Percentiles rank a stretch among this genome's conserved stretches.
Conservation (phyloP, 257 asterid species). For the Scutellaria galericulata region DNA sequence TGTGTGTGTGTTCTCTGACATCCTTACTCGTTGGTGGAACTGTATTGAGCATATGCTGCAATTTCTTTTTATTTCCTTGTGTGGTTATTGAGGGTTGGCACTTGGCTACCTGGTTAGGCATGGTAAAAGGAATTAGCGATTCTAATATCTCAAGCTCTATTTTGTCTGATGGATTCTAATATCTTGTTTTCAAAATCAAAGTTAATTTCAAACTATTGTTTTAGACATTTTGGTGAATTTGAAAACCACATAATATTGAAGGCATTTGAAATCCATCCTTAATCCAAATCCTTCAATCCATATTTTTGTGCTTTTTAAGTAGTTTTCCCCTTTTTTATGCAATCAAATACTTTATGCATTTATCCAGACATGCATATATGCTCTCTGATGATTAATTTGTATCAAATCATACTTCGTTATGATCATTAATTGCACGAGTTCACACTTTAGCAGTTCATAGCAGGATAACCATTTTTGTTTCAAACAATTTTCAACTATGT, state of each 20-base stretch:
- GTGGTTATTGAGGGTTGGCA: constrained; percentile 7
- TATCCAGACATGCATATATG: neutral
- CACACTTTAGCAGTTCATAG: neutral
- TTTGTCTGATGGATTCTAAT: neutral
- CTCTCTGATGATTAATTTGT: neutral
- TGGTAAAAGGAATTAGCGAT: neutral
- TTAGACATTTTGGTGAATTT: neutral
- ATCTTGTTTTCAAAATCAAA: no score
- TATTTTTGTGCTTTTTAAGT: neutral
- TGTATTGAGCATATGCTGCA: neutral
- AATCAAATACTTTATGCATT: neutral
- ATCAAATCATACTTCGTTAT: neutral
- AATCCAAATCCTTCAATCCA: neutral
- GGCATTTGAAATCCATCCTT: neutral
- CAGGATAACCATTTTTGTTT: neutral
- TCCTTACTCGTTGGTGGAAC: no score
- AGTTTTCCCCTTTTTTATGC: neutral
- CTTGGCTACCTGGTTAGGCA: neutral
- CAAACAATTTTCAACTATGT: neutral
- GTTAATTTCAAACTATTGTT: neutral
- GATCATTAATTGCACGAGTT: neutral
- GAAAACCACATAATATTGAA: neutral
- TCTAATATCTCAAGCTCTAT: constrained; percentile 15
- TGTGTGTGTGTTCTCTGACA: no score
- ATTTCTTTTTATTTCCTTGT: neutral